Base-by-base conservation (phyloP, 257 asterid genomes). In the Solanum piurae region DNA sequence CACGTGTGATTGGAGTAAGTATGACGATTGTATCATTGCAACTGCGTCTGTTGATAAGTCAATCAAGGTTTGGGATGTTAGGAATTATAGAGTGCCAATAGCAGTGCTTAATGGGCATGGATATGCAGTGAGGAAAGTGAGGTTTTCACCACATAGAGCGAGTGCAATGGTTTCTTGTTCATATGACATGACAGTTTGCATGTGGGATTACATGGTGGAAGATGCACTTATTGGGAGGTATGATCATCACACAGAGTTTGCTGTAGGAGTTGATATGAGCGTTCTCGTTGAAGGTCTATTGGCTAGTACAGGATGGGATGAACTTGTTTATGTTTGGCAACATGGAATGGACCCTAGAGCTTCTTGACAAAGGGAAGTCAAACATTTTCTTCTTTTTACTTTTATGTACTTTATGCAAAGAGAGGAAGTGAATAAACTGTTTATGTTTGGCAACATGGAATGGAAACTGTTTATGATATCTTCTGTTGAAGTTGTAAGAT, bases 271-370 rank as follows among this genome's bases (percentile, higher is more conserved):
- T 62, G 99, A 95, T 88, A 93, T 95, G 98, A 97, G 99, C 21
- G 98, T 95, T 89, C 94, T 95, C 6, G 98, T 97, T 5, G 99
- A 97, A 9, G 99, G 99, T 87, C 98, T 97, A 72, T 83, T 97
- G 91, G 99, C 99, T 36, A 97, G 99, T 88, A 93, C 99, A 1
- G 99, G 99, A 33, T 97, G 99, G 99, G 99, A 97, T 83, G 99
- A 97, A 92, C 96, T 94, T 69, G 98, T 94, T 84, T 95, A 95
- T 69, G 98, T 95, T 66, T 97, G 99, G 99, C 99, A 93, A 89
- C 98, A 97, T 21, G 99, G 99, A 13, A 95, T 94, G 37, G 99
- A 97, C 89, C 99, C 99, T 12, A 93, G 99, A 91, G 98, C 99
- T 4, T 90, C 95, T 37, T 95, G 93, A 96, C 52, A 77, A 36